phyloP scores from a whole-genome alignment of 2,329 filamentous ascomycete species.

The Falciphora oryzae region DNA sequence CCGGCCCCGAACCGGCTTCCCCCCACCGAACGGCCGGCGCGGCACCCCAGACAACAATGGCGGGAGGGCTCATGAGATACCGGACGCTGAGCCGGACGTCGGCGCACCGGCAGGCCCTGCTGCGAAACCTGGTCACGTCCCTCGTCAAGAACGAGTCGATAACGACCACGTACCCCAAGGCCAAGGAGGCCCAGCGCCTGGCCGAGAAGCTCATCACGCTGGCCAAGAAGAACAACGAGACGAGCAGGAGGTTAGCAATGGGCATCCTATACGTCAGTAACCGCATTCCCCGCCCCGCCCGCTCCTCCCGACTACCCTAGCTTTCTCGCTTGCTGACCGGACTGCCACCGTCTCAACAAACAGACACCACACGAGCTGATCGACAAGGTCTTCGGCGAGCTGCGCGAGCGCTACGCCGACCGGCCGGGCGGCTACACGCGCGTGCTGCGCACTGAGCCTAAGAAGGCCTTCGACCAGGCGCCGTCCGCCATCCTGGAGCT shows the following conservation, averaged over 20 bases:
- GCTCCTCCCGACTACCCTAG: too few relatives aligned
- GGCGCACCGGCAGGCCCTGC: slow-evolving; percentile 81
- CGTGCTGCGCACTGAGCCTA: slow-evolving; percentile 84
- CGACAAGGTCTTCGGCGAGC: slow-evolving; percentile 81
- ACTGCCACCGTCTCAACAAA: background rate
- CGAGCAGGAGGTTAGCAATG: slow-evolving; percentile 67
- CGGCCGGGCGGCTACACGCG: slow-evolving; percentile 93
- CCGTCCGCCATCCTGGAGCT: slow-evolving; percentile 88
- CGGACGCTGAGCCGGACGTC: slow-evolving; percentile 82
- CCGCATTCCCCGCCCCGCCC: background rate
- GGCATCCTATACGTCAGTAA: slow-evolving; percentile 76
- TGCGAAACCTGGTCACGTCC: slow-evolving; percentile 93
- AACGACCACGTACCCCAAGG: slow-evolving; percentile 91
- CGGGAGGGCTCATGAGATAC: slow-evolving; percentile 80
- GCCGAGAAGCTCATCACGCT: slow-evolving; percentile 93
- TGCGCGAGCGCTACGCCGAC: slow-evolving; percentile 70
- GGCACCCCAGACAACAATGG: slow-evolving; percentile 50
- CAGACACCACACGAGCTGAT: slow-evolving; percentile 65
- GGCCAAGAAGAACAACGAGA: slow-evolving; percentile 88
- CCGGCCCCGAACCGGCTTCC: background rate
- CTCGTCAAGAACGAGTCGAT: slow-evolving; percentile 92
- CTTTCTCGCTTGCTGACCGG: background rate
- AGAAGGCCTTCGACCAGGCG: slow-evolving; percentile 78
- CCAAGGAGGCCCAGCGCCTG: slow-evolving; percentile 90
- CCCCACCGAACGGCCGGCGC: background rate